Conservation (phyloP, 371 early-diverging fungal species). For the Rhizopus delemar region DNA sequence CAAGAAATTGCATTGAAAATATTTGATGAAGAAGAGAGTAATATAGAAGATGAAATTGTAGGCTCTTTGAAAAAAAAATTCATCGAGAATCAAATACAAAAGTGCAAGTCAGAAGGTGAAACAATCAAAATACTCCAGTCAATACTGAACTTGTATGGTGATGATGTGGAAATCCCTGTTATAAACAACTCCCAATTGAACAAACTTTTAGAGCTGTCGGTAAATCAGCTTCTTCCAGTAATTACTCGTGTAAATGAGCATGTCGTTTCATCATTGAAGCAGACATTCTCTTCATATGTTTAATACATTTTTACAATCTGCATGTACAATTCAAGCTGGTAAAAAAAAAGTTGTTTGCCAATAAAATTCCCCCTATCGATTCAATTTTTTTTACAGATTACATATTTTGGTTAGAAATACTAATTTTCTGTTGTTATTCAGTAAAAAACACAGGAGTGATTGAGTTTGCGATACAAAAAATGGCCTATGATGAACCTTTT, state of each 20-base stretch:
- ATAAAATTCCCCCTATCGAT: too few species aligned
- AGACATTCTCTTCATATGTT: constrained; percentile 6
- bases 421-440: too few species aligned
- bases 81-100: background rate
- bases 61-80: constrained; percentile 2
- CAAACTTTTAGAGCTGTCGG: constrained; percentile 1
- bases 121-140: constrained; percentile 2
- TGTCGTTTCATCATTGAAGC: constrained; percentile 6
- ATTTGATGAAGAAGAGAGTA: constrained; percentile 3
- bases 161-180: background rate
- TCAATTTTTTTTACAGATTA: background rate
- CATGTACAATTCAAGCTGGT: too few species aligned
- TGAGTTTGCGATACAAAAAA: too few species aligned
- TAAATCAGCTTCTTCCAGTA: constrained; percentile 2
- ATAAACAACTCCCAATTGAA: constrained; percentile 4
- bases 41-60: constrained; percentile 3
- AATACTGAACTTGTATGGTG: constrained; percentile 7
- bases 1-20: constrained; percentile 6
- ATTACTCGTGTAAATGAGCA: constrained; percentile 4
- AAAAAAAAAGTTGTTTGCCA: too few species aligned
- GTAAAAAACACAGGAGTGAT: too few species aligned
- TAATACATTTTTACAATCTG: too few species aligned
- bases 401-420: constrained; percentile 5
- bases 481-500: too few species aligned
- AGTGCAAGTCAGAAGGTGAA: constrained; percentile 3